Evolutionary conservation across 495 filamentous ascomycete species (phyloP).

Genomic region (Physcia stellaris): DNA sequence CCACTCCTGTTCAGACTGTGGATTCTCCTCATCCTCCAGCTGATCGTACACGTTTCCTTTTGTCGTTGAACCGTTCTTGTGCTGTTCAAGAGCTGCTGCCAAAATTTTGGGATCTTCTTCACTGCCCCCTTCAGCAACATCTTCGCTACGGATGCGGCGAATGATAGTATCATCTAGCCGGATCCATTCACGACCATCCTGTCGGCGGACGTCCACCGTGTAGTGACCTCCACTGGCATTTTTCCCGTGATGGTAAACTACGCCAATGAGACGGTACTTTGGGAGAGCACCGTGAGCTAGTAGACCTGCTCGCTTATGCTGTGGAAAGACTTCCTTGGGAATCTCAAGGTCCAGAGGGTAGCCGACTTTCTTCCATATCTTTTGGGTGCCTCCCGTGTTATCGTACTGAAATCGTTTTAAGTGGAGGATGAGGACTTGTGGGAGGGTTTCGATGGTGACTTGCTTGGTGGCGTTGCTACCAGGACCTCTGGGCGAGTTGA

Average conservation of each 20-base stretch:
- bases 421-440: constrained; percentile 86
- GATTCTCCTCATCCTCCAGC: constrained; percentile 48
- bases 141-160: constrained; percentile 69
- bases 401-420: constrained; percentile 97
- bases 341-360: constrained; percentile 93
- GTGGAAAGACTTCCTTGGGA: constrained; percentile 80
- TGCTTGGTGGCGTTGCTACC: constrained; percentile 77
- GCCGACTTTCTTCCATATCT: constrained; percentile 96
- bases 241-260: constrained; percentile 95
- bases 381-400: constrained; percentile 76
- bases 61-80: constrained; percentile 43
- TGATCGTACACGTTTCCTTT: constrained; percentile 54
- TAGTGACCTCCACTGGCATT: constrained; percentile 92
- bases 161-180: constrained; percentile 90
- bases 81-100: constrained; percentile 47
- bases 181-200: constrained; percentile 90
- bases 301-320: constrained; percentile 50
- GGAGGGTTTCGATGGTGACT: constrained; percentile 84
- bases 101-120: constrained; percentile 64
- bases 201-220: constrained; percentile 86
- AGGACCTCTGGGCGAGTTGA: constrained; percentile 66
- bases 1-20: constrained; percentile 57
- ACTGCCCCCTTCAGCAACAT: constrained; percentile 75
- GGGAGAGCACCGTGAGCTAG: constrained; percentile 52
- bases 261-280: constrained; percentile 74